Evolutionary conservation across 805 yeast genomes (phyloP).

Genomic region (Clavispora phyllophila): DNA sequence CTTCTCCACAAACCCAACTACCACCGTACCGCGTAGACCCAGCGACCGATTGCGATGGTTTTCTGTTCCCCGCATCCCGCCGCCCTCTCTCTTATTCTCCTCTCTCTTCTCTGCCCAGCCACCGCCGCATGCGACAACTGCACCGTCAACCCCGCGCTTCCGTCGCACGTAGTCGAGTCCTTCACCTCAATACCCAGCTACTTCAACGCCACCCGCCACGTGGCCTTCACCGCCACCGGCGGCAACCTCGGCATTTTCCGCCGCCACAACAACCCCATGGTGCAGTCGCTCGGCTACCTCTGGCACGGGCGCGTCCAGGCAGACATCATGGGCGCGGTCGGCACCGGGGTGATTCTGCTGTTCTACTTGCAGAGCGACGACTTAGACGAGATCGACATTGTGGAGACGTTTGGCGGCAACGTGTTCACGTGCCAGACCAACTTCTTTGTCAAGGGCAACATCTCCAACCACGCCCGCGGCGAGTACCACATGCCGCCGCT

Average conservation of each 20-base stretch:
- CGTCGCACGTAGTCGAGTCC: constrained; percentile 13
- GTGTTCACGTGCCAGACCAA: constrained; percentile 29
- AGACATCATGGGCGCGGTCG: constrained; percentile 28
- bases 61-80: neutral
- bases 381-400: constrained; percentile 38
- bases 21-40: too few species aligned
- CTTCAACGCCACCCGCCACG: neutral
- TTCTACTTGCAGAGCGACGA: constrained; percentile 40
- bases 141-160: constrained; percentile 22
- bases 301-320: constrained; percentile 35
- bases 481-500: constrained; percentile 22
- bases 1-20: too few species aligned
- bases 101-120: neutral
- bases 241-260: constrained; percentile 6
- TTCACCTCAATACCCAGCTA: constrained; percentile 6
- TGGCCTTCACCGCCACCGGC: neutral
- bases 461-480: constrained; percentile 31
- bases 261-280: constrained; percentile 27
- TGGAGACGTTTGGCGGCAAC: constrained; percentile 36
- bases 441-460: constrained; percentile 37
- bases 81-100: neutral
- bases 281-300: constrained; percentile 26
- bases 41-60: too few species aligned
- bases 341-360: constrained; percentile 34
- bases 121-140: neutral